Conservation (phyloP, 306 rosid genomes). For the Fragaria iinumae region DNA sequence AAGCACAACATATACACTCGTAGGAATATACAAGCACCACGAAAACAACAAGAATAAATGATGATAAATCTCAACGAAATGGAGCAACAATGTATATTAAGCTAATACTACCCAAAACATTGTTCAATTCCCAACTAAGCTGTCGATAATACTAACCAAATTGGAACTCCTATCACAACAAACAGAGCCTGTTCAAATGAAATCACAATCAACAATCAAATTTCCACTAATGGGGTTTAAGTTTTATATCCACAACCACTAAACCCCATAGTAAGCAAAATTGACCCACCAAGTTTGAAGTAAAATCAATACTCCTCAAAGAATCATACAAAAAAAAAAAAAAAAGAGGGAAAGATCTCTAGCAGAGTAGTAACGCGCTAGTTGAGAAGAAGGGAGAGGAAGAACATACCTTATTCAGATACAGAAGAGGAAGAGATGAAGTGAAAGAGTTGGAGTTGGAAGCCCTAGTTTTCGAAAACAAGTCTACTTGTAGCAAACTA, state of each 20-base stretch:
- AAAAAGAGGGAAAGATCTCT: neutral
- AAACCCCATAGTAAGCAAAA: neutral
- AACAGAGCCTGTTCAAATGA: neutral
- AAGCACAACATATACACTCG: neutral
- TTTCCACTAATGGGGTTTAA: neutral
- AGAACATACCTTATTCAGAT: conserved; percentile 1
- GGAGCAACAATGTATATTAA: too few relatives aligned
- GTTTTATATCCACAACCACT: neutral
- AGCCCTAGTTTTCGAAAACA: too few relatives aligned
- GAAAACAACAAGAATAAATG: too few relatives aligned
- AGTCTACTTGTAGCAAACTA: neutral
- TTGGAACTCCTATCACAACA: too few relatives aligned
- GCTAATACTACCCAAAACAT: neutral
- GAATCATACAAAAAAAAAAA: neutral
- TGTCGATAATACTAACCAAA: too few relatives aligned
- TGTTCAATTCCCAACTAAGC: neutral
- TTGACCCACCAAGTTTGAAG: neutral
- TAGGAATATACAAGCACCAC: neutral
- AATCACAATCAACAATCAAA: too few relatives aligned
- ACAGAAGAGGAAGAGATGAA: neutral
- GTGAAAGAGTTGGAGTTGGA: too few relatives aligned
- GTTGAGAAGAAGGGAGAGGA: neutral
- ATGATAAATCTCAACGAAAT: too few relatives aligned
- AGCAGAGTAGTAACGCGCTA: neutral
- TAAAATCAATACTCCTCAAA: neutral